phyloP scores from a whole-genome alignment of 73 alveolate genomes.

The Uronychia binucleata region DNA sequence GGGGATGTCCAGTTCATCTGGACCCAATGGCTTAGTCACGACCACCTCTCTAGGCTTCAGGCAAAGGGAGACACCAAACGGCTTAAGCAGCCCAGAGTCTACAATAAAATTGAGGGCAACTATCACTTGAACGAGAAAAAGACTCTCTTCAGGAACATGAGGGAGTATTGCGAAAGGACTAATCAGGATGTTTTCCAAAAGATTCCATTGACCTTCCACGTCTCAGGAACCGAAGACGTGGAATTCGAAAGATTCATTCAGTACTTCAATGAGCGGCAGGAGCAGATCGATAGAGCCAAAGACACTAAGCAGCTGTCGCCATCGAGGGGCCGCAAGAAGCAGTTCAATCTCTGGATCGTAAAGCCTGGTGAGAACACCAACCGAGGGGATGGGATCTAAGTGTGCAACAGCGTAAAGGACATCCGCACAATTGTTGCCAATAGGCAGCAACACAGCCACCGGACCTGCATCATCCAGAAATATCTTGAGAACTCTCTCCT shows the following conservation, averaged over 20 bases:
- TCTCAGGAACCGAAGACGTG: constrained; percentile 67
- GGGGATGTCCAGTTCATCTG: constrained; percentile 52
- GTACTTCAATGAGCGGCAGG: constrained; percentile 14
- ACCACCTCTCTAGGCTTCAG: not conserved
- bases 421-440: constrained; percentile 26
- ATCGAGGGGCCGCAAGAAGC: not conserved
- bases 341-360: constrained; percentile 79
- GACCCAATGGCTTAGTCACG: constrained; percentile 48
- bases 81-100: constrained; percentile 14
- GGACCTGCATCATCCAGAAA: constrained; percentile 72
- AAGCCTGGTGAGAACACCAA: constrained; percentile 79
- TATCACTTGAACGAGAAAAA: constrained; percentile 69
- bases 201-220: constrained; percentile 80
- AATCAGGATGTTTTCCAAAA: constrained; percentile 66
- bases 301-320: not conserved
- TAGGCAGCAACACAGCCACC: constrained; percentile 15
- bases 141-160: constrained; percentile 71
- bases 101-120: constrained; percentile 75
- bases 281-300: not conserved
- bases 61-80: not conserved
- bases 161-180: constrained; percentile 59
- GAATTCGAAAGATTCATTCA: constrained; percentile 57
- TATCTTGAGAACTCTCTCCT: constrained; percentile 79
- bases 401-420: constrained; percentile 28
- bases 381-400: constrained; percentile 69